Percentiles rank a stretch among this genome's conserved stretches.
Conservation (phyloP, 2,329 filamentous ascomycete genomes). For the Mariannaea sp. region DNA sequence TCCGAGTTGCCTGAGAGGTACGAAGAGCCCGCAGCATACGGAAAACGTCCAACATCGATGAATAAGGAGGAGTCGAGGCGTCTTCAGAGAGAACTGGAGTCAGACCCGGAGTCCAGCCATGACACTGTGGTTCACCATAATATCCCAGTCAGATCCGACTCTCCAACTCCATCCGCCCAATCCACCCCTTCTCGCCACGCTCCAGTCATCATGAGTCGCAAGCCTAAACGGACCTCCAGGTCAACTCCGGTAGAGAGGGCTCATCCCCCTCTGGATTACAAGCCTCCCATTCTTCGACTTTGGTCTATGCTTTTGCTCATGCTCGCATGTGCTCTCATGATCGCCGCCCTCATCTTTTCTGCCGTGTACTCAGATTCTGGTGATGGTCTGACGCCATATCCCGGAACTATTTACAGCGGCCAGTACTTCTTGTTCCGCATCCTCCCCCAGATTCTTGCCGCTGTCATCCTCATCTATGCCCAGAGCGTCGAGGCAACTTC, state of each 20-base stretch:
- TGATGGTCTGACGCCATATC: slow-evolving; percentile 70
- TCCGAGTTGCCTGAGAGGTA: not conserved
- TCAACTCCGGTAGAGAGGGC: slow-evolving; percentile 46
- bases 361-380: slow-evolving; percentile 69
- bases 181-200: slow-evolving; percentile 21
- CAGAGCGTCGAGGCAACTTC: slow-evolving; percentile 75
- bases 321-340: slow-evolving; percentile 69
- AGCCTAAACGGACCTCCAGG: slow-evolving; percentile 39
- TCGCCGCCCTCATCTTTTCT: slow-evolving; percentile 72
- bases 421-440: slow-evolving; percentile 88
- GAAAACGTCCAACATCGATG: not conserved
- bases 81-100: slow-evolving; percentile 11
- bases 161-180: slow-evolving; percentile 25
- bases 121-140: slow-evolving; percentile 29
- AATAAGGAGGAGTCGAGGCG: not conserved
- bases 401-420: slow-evolving; percentile 66
- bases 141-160: slow-evolving; percentile 11
- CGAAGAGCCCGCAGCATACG: not conserved
- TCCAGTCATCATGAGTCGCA: slow-evolving; percentile 31
- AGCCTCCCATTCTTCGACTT: slow-evolving; percentile 72
- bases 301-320: slow-evolving; percentile 65
- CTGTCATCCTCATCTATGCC: slow-evolving; percentile 74
- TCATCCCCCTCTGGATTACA: slow-evolving; percentile 65
- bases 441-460: slow-evolving; percentile 77
- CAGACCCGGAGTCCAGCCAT: slow-evolving; percentile 24